Conservation (phyloP, 768 basidiomycete species). For the Termitomyces bulborhizus region DNA sequence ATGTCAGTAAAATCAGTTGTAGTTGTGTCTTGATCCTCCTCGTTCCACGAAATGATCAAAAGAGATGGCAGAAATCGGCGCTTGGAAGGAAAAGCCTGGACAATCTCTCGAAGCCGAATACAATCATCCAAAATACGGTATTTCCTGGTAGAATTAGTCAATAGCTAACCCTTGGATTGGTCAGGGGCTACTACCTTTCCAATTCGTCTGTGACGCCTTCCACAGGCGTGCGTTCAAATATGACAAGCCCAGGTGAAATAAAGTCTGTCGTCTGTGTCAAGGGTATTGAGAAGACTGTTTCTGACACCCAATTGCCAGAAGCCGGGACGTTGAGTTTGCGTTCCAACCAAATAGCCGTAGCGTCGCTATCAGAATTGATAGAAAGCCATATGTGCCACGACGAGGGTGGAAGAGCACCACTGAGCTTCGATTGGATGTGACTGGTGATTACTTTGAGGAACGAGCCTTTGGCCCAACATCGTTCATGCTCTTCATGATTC, state of each 20-base stretch:
- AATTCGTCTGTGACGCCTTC: conserved; percentile 58
- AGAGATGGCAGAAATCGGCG: conserved; percentile 61
- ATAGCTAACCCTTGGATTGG: conserved; percentile 4
- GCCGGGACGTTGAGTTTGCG: conserved; percentile 66
- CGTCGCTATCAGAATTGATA: conserved; percentile 63
- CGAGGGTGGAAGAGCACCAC: conserved; percentile 22
- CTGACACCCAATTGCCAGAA: conserved; percentile 58
- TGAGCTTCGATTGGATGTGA: conserved; percentile 28
- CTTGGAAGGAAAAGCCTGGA: conserved; percentile 44
- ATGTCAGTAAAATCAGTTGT: conserved; percentile 51
- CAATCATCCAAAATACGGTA: conserved; percentile 71
- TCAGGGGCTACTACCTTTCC: conserved; percentile 41
- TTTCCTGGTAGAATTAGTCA: conserved; percentile 36
- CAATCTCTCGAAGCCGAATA: conserved; percentile 58
- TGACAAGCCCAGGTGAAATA: conserved; percentile 57
- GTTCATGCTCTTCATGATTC: conserved; percentile 69
- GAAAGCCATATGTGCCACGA: conserved; percentile 73
- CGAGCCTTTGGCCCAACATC: conserved; percentile 69
- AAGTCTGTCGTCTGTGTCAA: conserved; percentile 20
- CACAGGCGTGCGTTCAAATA: conserved; percentile 73
- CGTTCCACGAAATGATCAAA: conserved; percentile 56
- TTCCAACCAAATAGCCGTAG: conserved; percentile 77
- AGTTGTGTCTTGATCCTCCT: conserved; percentile 29
- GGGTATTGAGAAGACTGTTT: conserved; percentile 58
- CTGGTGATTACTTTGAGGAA: conserved; percentile 48